phyloP scores from a whole-genome alignment of 228 moss, liverwort and hornwort genomes.

The Sphagnum magellanicum region DNA sequence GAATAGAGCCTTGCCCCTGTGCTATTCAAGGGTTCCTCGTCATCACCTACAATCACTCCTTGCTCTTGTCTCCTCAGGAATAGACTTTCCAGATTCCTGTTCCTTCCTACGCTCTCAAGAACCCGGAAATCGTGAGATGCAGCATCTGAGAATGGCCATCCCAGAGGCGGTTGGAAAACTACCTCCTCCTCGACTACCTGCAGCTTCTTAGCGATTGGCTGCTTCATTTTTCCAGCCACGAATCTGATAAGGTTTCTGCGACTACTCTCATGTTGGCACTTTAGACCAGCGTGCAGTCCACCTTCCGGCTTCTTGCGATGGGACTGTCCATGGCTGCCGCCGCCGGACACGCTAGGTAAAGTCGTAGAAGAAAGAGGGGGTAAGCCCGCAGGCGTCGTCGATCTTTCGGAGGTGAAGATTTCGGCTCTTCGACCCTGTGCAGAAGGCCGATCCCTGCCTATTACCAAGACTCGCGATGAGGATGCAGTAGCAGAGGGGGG shows the following conservation, averaged over 20 bases:
- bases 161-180: slow-evolving; percentile 25
- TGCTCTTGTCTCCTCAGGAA: slow-evolving; percentile 11
- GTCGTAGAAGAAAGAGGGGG: slow-evolving; percentile 5
- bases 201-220: neutral
- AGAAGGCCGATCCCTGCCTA: neutral
- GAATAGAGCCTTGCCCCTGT: slow-evolving; percentile 8
- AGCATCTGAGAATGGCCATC: slow-evolving; percentile 33
- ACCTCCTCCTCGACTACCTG: neutral
- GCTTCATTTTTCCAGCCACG: slow-evolving; percentile 2
- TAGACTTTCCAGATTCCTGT: neutral
- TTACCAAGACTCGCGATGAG: neutral
- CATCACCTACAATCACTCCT: slow-evolving; percentile 2
- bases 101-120: slow-evolving; percentile 7
- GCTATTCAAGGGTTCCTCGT: slow-evolving; percentile 3
- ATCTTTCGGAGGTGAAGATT: neutral
- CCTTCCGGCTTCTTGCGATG: neutral
- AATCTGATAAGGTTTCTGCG: neutral
- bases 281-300: neutral
- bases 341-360: neutral
- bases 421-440: slow-evolving; percentile 1
- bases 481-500: neutral
- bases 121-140: slow-evolving; percentile 15
- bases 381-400: neutral
- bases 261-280: neutral
- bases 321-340: slow-evolving; percentile 6